Evolutionary conservation across 345 rosid species (phyloP), one percentile per base, ranked within the genome.

Genomic region (Garcia nutans): DNA sequence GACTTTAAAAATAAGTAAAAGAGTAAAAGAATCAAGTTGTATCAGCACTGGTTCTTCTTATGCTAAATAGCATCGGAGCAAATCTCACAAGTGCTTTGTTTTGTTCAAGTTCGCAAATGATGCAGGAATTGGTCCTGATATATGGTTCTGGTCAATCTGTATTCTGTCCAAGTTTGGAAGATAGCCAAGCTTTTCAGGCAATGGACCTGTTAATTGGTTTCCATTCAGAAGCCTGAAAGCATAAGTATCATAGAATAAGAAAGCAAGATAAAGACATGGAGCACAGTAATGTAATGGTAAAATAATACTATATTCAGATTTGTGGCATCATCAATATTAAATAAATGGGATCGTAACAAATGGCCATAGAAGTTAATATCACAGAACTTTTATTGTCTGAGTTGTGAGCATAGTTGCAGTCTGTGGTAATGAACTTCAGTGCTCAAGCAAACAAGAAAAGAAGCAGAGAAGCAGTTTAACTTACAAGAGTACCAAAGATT

Each of bases 121-220:
- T 68, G 12, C 80, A 50, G 99, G 99, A 56, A 96, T 24, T 74
- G 88, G 78, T 74, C 99, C 99, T 33, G 99, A 89, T 73, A 96
- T 90, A 28, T 82, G 70, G 78, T 96, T 96, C 91, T 90, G 86
- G 82, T 96, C 99, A 76, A 96, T 89, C 84, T 96, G 99, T 81
- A 96, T 91, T 76, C 99, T 90, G 79, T 96, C 93, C 86, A 96
- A 82, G 68, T 86, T 88, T 61, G 96, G 93, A 62, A 96, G 86
- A 86, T 85, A 75, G 45, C 99, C 99, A 78, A 96, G 96, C 85
- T 96, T 96, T 31, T 90, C 93, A 0, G 99, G 93, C 82, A 96
- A 78, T 17, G 86, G 68, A 72, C 99, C 99, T 3, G 92, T 87
- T 78, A 96, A 61, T n/a, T 71, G 70, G 82, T 96, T 96, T 73